Conservation (phyloP, 2,329 filamentous ascomycete genomes). For the Grosmannia clavigera region DNA sequence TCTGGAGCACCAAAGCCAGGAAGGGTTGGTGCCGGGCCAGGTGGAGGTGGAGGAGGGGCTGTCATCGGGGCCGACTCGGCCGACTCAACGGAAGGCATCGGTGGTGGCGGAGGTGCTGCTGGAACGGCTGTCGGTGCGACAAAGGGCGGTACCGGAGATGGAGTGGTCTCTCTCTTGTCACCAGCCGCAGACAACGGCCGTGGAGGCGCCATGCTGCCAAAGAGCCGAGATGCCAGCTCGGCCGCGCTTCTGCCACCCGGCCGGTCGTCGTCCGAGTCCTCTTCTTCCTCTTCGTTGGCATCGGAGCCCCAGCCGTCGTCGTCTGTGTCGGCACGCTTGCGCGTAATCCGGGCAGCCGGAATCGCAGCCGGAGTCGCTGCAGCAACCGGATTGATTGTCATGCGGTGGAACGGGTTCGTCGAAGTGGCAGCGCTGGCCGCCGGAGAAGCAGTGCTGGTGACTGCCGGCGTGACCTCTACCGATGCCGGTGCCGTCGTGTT, state of each 20-base stretch:
- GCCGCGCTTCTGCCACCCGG: conserved; percentile 74
- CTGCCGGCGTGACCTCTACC: conserved; percentile 21
- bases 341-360: conserved; percentile 29
- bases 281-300: conserved; percentile 42
- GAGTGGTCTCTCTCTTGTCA: conserved; percentile 41
- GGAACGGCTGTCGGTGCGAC: conserved; percentile 9
- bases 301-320: conserved; percentile 84
- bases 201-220: conserved; percentile 92
- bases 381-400: conserved; percentile 49
- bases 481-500: conserved; percentile 29
- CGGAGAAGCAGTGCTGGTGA: conserved; percentile 11
- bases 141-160: conserved; percentile 15
- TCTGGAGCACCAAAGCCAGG: background rate
- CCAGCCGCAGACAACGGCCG: conserved; percentile 76
- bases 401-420: conserved; percentile 94
- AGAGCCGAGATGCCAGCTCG: conserved; percentile 85
- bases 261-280: conserved; percentile 66
- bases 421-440: conserved; percentile 39
- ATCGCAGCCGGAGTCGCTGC: conserved; percentile 31
- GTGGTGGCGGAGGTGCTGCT: no score
- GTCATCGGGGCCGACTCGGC: no score
- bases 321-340: conserved; percentile 39
- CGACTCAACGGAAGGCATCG: no score
- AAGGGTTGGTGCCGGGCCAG: conserved; percentile 13
- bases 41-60: conserved; percentile 24